Percentiles rank a stretch among this genome's conserved stretches.
phyloP scores from a whole-genome alignment of 768 basidiomycete genomes.

The Auriculariales sp. region DNA sequence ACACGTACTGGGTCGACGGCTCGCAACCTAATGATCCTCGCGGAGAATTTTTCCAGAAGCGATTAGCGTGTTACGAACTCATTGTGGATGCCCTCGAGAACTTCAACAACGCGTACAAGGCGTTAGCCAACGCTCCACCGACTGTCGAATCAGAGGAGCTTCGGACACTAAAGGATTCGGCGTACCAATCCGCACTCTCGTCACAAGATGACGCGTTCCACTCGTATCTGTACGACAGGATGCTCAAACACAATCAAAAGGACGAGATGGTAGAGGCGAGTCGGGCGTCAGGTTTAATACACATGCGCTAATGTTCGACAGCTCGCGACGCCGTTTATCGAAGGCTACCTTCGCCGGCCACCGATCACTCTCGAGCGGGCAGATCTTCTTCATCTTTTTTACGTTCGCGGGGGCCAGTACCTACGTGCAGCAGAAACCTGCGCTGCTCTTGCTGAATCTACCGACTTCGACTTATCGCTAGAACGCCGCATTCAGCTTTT shows the following conservation, averaged over 20 bases:
- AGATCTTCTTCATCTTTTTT: constrained; percentile 93
- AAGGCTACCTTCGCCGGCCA: constrained; percentile 72
- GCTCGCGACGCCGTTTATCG: constrained; percentile 81
- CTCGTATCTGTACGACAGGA: constrained; percentile 88
- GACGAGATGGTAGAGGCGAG: constrained; percentile 84
- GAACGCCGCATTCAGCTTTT: constrained; percentile 78
- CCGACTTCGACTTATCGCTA: constrained; percentile 52
- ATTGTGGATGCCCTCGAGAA: constrained; percentile 68
- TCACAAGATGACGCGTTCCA: constrained; percentile 90
- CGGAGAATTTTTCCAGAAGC: constrained; percentile 37
- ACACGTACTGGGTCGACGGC: constrained; percentile 64
- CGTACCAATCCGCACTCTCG: constrained; percentile 74
- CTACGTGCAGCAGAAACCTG: constrained; percentile 81
- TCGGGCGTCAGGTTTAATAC: too few relatives aligned
- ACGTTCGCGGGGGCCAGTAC: constrained; percentile 82
- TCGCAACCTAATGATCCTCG: constrained; percentile 43
- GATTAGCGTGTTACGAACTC: constrained; percentile 67
- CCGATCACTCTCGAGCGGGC: constrained; percentile 68
- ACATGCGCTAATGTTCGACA: constrained; percentile 18
- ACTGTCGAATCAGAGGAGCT: constrained; percentile 27
- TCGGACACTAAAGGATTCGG: constrained; percentile 66
- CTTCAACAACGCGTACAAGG: constrained; percentile 43
- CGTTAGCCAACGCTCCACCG: constrained; percentile 18
- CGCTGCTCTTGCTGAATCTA: constrained; percentile 67
- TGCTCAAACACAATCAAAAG: constrained; percentile 61